A percentile compares a stretch with the other conserved stretches of the same genome.
phyloP scores from a whole-genome alignment of 2,329 filamentous ascomycete species.

The Alternaria postmessia region DNA sequence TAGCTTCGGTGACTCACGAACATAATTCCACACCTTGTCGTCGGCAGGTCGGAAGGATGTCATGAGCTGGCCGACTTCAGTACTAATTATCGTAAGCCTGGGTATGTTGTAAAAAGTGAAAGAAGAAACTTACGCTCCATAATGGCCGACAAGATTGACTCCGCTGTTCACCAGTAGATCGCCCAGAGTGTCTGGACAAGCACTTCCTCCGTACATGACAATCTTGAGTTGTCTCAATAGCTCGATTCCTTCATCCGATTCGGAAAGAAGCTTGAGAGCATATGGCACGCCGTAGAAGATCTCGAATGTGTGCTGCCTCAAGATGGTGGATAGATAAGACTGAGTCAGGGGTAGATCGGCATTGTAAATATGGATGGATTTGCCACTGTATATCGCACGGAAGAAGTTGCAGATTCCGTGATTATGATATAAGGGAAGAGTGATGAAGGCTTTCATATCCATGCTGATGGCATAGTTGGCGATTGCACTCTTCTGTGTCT shows the following conservation, averaged over 20 bases:
- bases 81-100: slow-evolving; percentile 50
- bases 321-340: slow-evolving; percentile 23
- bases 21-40: slow-evolving; percentile 69
- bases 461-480: slow-evolving; percentile 31
- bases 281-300: slow-evolving; percentile 72
- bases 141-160: slow-evolving; percentile 65
- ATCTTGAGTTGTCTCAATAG: slow-evolving; percentile 59
- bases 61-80: slow-evolving; percentile 71
- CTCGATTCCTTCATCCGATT: slow-evolving; percentile 64
- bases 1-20: slow-evolving; percentile 55
- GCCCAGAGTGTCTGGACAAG: slow-evolving; percentile 67
- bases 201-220: slow-evolving; percentile 66
- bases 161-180: slow-evolving; percentile 61
- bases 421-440: slow-evolving; percentile 36
- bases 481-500: slow-evolving; percentile 57
- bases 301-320: slow-evolving; percentile 52
- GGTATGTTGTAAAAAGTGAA: not conserved
- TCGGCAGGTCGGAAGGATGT: slow-evolving; percentile 63
- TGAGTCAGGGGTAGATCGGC: slow-evolving; percentile 34
- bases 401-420: slow-evolving; percentile 40
- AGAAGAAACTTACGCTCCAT: slow-evolving; percentile 41
- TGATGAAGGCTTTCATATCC: slow-evolving; percentile 35
- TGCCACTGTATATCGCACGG: slow-evolving; percentile 33
- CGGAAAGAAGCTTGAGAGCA: slow-evolving; percentile 68
- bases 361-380: slow-evolving; percentile 39